Conservation (phyloP, 192 early-diverging fungal species). For the Coemansia sp. region DNA sequence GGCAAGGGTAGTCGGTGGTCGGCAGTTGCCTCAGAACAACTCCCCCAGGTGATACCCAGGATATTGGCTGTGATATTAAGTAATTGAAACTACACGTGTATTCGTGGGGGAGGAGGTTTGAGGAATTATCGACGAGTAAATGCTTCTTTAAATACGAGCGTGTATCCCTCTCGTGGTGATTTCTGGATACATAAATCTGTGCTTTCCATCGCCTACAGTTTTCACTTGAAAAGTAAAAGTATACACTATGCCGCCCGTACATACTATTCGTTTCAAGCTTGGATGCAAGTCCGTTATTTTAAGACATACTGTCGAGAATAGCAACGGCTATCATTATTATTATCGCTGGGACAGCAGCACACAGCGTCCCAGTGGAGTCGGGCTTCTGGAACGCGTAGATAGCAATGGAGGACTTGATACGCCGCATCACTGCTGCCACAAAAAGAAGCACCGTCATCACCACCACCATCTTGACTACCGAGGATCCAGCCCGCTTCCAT, state of each 20-base stretch:
- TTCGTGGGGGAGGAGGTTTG: not conserved
- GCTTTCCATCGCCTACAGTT: too few species aligned
- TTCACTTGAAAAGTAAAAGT: too few species aligned
- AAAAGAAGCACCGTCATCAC: slow-evolving; percentile 3
- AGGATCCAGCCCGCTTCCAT: not conserved
- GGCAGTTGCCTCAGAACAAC: too few species aligned
- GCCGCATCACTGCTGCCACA: not conserved
- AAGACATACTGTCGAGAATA: not conserved
- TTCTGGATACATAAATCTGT: too few species aligned
- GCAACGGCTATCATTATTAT: not conserved
- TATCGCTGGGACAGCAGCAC: not conserved
- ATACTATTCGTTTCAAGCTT: slow-evolving; percentile 7
- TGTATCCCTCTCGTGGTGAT: too few species aligned
- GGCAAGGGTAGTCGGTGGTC: too few species aligned
- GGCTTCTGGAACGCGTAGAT: not conserved
- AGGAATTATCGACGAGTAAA: not conserved
- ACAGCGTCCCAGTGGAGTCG: not conserved
- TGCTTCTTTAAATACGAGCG: too few species aligned
- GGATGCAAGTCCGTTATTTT: not conserved
- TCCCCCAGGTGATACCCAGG: too few species aligned
- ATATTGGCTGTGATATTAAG: not conserved
- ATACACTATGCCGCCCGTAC: slow-evolving; percentile 28
- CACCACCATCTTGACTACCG: slow-evolving; percentile 9
- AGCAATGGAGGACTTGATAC: not conserved
- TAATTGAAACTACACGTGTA: not conserved